Percentiles rank a stretch among this genome's conserved stretches.
These are phyloP conservation scores for Globisporangium spinosum DNA, from an alignment of 352 stramenopile genomes.

Conservation along the genomic window DNA sequence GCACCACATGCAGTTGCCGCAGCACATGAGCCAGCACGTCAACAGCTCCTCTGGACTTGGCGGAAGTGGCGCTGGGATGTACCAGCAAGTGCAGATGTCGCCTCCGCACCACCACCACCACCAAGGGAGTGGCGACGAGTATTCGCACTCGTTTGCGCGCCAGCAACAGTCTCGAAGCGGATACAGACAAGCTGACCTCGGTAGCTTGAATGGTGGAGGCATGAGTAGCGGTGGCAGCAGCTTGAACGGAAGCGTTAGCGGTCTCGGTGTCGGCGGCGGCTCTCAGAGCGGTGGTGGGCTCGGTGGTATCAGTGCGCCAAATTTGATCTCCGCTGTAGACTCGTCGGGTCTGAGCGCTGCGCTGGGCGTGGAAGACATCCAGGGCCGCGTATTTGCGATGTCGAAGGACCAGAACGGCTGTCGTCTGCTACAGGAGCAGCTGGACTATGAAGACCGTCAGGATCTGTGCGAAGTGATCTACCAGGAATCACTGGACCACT, in stretches of 20 bases:
- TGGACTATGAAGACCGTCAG: slow-evolving; percentile 92
- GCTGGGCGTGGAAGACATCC: slow-evolving; percentile 71
- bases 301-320: slow-evolving; percentile 5
- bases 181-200: slow-evolving; percentile 9
- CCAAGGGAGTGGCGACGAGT: slow-evolving; percentile 8
- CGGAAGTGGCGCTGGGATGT: background rate
- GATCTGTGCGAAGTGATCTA: slow-evolving; percentile 94
- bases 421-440: slow-evolving; percentile 94
- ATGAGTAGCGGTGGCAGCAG: slow-evolving; percentile 7
- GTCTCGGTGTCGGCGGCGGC: slow-evolving; percentile 3
- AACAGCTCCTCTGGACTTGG: background rate
- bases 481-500: slow-evolving; percentile 94
- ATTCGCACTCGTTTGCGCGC: slow-evolving; percentile 16
- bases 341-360: slow-evolving; percentile 31
- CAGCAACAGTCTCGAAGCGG: slow-evolving; percentile 4
- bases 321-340: slow-evolving; percentile 8
- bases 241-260: slow-evolving; percentile 2
- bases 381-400: slow-evolving; percentile 77
- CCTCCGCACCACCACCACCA: slow-evolving; percentile 15
- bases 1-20: slow-evolving; percentile 23
- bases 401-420: slow-evolving; percentile 98
- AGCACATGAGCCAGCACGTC: slow-evolving; percentile 8
- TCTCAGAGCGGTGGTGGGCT: slow-evolving; percentile 10
- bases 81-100: slow-evolving; percentile 16
- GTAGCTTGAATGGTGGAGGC: slow-evolving; percentile 5